phyloP scores from a whole-genome alignment of 2,329 filamentous ascomycete genomes.

The Balansia obtecta region DNA sequence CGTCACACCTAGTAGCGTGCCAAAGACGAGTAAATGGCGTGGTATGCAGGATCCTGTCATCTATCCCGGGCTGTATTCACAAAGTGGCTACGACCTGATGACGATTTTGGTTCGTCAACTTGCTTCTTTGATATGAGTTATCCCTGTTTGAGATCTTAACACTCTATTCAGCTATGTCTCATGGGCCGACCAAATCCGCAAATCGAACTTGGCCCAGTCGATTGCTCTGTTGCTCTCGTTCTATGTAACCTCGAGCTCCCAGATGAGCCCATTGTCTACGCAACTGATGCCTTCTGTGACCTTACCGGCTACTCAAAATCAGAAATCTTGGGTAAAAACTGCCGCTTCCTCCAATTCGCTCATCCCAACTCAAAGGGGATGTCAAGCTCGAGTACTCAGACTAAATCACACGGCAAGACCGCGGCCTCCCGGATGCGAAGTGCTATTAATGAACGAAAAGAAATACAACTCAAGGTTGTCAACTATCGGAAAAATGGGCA shows the following conservation, averaged over 20 bases:
- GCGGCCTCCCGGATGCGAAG: conserved; percentile 42
- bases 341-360: conserved; percentile 71
- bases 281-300: conserved; percentile 65
- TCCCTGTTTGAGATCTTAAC: background rate
- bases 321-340: conserved; percentile 71
- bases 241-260: conserved; percentile 65
- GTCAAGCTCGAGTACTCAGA: background rate
- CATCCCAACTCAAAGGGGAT: conserved; percentile 30
- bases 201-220: conserved; percentile 70
- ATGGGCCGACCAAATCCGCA: conserved; percentile 58
- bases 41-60: conserved; percentile 33
- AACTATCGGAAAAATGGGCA: conserved; percentile 77
- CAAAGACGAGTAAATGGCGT: conserved; percentile 12
- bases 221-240: conserved; percentile 72
- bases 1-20: background rate
- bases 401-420: conserved; percentile 26
- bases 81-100: conserved; percentile 44
- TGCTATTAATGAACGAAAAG: conserved; percentile 30
- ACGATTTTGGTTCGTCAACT: conserved; percentile 34
- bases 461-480: conserved; percentile 44
- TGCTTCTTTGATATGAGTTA: background rate
- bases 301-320: conserved; percentile 65
- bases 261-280: conserved; percentile 73
- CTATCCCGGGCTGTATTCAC: conserved; percentile 42
- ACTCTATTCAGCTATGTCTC: conserved; percentile 39